Evolutionary conservation across 306 rosid genomes (phyloP), one percentile per base, ranked within the genome.

Genomic region (Cucurbita pepo): DNA sequence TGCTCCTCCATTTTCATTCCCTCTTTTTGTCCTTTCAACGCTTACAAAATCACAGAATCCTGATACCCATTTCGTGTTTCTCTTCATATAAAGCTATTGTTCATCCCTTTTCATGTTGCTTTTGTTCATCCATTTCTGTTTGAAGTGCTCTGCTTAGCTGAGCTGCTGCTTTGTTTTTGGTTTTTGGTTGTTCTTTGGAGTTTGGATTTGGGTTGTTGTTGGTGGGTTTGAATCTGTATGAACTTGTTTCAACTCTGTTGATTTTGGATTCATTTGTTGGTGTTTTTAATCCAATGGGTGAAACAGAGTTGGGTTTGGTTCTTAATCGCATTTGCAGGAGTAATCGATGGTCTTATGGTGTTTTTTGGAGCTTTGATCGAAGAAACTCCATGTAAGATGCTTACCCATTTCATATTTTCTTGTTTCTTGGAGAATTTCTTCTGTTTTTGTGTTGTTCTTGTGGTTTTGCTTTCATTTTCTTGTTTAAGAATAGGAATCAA

Each of bases 331-430:
- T 92, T 19, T 88, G 95, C 81, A 80, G 69, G 79, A 43, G 64
- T 48, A 71, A 84, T 76, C 88, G 80, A 14, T 92, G 92, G 95
- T 86, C 92, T 74, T 92, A 92, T 66, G 92, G 85, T n/a, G 77
- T 90, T 80, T 83, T 92, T 73, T 92, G 96, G 97, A 77, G 91
- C 70, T 84, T 84, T 71, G 85, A 84, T 83, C 86, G 81, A 10
- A 38, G 55, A 51, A 84, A 86, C 88, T 79, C 95, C 63, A 74
- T 81, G 97, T 88, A 84, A 88, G 89, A 13, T 37, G 52, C 37
- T 51, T 3, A 38, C 10, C 54, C 63, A 55, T 57, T 57, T 72
- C 63, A 12, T 0, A 1, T 2, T 18, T n/a, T 10, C 71, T 36
- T 66, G 38, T 6, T 16, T 15, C 79, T 19, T 30, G 7, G 3